Conservation (phyloP, 192 early-diverging fungal species). For the Paraglomus brasilianum region DNA sequence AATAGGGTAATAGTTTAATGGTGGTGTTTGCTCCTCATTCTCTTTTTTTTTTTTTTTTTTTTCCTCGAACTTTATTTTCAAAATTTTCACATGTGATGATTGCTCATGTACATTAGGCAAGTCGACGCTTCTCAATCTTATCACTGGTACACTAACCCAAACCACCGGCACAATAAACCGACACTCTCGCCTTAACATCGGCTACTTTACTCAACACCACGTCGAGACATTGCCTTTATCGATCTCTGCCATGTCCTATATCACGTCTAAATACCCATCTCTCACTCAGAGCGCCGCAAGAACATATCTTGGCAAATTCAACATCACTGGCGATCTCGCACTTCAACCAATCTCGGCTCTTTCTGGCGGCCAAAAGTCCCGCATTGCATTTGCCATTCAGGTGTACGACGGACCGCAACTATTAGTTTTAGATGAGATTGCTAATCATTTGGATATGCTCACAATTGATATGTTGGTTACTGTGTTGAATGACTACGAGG, state of each 20-base stretch:
- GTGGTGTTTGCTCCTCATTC: no score
- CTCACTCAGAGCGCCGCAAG: slow-evolving; percentile 61
- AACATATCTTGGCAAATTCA: slow-evolving; percentile 76
- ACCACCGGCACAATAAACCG: slow-evolving; percentile 61
- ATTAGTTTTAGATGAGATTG: slow-evolving; percentile 77
- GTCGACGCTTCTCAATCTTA: slow-evolving; percentile 77
- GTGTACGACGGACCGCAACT: slow-evolving; percentile 65
- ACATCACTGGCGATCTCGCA: slow-evolving; percentile 64
- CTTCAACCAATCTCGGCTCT: slow-evolving; percentile 59
- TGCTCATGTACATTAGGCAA: no score
- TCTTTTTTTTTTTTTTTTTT: no score
- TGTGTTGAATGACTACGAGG: slow-evolving; percentile 67
- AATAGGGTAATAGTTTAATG: no score
- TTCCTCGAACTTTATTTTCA: slow-evolving; percentile 63
- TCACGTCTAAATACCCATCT: slow-evolving; percentile 45
- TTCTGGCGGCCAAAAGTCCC: slow-evolving; percentile 80
- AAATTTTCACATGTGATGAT: slow-evolving; percentile 56
- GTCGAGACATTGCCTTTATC: slow-evolving; percentile 65
- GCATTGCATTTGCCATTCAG: slow-evolving; percentile 75
- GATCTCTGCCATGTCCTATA: slow-evolving; percentile 50
- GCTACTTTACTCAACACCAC: slow-evolving; percentile 84
- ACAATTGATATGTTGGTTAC: slow-evolving; percentile 76
- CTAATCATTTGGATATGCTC: slow-evolving; percentile 88
- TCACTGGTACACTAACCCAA: slow-evolving; percentile 62
- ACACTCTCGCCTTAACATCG: slow-evolving; percentile 63